These are phyloP conservation scores for Phialophora chinensis DNA, from an alignment of 2,329 filamentous ascomycete species.

Conservation along the genomic window DNA sequence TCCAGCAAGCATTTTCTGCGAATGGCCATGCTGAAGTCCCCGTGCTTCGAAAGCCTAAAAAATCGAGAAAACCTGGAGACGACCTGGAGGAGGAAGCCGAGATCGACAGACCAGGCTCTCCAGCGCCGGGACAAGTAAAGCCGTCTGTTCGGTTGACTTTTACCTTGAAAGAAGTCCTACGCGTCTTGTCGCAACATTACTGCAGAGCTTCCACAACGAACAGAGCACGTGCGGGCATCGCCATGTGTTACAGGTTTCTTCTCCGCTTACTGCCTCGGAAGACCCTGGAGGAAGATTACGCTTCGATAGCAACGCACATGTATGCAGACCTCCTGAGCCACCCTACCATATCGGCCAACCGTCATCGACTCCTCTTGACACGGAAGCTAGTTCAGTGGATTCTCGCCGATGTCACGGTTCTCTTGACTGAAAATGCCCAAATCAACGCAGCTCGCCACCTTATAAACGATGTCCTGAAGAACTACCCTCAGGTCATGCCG, in stretches of 20 bases:
- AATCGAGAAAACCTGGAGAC: constrained; percentile 67
- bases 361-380: constrained; percentile 84
- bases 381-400: constrained; percentile 83
- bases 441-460: constrained; percentile 79
- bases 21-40: constrained; percentile 60
- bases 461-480: constrained; percentile 87
- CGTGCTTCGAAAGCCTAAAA: constrained; percentile 73
- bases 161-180: constrained; percentile 77
- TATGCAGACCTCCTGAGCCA: constrained; percentile 80
- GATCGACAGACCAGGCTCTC: constrained; percentile 72
- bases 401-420: constrained; percentile 76
- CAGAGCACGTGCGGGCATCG: constrained; percentile 78
- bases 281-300: constrained; percentile 81
- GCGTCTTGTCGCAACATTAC: constrained; percentile 80
- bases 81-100: constrained; percentile 77
- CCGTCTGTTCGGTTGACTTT: constrained; percentile 72
- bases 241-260: constrained; percentile 83
- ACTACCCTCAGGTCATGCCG: constrained; percentile 87
- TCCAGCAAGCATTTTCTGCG: constrained; percentile 81
- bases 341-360: constrained; percentile 76
- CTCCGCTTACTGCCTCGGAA: constrained; percentile 79
- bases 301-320: constrained; percentile 79
- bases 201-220: constrained; percentile 78
- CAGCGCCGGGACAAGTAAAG: constrained; percentile 71
- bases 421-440: constrained; percentile 89